These are phyloP conservation scores for Cyclotella choctawhatcheeana DNA, from an alignment of 108 stramenopile genomes.

Conservation along the genomic window DNA sequence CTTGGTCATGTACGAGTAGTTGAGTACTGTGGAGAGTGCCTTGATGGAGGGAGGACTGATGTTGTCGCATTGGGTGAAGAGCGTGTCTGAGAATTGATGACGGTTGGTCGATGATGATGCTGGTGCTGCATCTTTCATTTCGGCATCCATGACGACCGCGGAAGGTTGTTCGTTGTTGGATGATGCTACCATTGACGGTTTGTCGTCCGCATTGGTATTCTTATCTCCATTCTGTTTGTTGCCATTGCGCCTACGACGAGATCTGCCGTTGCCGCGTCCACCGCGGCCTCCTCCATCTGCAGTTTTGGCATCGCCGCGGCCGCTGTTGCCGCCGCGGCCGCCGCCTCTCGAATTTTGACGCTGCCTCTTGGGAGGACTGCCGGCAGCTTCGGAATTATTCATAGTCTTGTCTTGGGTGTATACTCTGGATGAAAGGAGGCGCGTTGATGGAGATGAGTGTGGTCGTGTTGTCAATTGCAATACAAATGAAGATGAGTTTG, in stretches of 20 bases:
- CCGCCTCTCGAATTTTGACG: neutral
- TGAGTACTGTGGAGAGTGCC: constrained; percentile 31
- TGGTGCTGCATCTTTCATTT: neutral
- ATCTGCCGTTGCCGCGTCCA: neutral
- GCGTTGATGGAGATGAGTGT: no score
- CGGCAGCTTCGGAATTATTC: neutral
- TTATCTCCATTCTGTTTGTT: neutral
- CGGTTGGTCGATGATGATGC: no score
- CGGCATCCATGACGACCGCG: no score
- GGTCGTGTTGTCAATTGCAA: no score
- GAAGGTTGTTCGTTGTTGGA: no score
- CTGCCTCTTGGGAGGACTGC: neutral
- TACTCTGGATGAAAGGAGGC: no score
- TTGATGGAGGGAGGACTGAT: constrained; percentile 23
- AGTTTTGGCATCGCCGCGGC: neutral
- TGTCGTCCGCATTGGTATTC: no score
- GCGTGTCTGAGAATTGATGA: neutral
- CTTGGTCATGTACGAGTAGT: constrained; percentile 63
- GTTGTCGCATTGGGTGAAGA: neutral
- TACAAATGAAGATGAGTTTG: no score
- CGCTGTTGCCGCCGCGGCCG: neutral
- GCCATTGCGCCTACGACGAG: neutral
- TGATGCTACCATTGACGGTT: no score
- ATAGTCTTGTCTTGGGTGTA: no score
- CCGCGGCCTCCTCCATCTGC: neutral